Evolutionary conservation across 2,329 filamentous ascomycete genomes (phyloP).

Genomic region (Magnaporthiopsis incrustans): DNA sequence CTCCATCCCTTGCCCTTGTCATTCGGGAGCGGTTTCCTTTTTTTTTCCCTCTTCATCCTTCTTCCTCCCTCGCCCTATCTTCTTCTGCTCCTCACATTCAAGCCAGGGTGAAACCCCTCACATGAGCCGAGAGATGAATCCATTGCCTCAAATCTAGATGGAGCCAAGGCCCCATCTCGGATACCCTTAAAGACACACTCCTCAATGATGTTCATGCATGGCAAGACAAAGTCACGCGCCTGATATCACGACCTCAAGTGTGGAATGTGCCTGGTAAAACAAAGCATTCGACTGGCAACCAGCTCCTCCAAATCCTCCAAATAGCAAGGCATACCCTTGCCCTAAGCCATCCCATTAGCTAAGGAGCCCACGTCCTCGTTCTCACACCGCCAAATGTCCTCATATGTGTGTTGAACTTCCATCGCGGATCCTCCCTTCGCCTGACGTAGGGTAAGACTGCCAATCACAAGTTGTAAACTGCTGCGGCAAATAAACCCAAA

Average conservation of each 20-base stretch:
- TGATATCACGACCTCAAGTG: background rate
- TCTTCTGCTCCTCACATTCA: background rate
- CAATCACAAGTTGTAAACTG: background rate
- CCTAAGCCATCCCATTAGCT: background rate
- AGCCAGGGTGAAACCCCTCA: no score
- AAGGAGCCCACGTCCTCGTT: background rate
- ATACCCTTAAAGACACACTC: background rate
- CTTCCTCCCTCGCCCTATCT: background rate
- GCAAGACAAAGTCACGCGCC: background rate
- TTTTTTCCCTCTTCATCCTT: background rate
- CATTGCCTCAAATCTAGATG: background rate
- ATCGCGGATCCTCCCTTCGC: background rate
- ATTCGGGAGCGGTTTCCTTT: background rate
- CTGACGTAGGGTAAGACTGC: background rate
- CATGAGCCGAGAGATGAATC: background rate
- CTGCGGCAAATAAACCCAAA: background rate
- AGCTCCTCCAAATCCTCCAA: background rate
- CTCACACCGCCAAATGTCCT: background rate
- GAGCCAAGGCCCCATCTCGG: no score
- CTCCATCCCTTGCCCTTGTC: background rate
- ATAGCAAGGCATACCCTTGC: background rate
- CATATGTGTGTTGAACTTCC: background rate
- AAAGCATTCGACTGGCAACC: background rate
- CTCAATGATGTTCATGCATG: background rate
- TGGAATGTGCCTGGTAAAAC: background rate